These are phyloP conservation scores for Pichia sp. DNA, from an alignment of 1,139 yeast species.

Conservation along the genomic window DNA sequence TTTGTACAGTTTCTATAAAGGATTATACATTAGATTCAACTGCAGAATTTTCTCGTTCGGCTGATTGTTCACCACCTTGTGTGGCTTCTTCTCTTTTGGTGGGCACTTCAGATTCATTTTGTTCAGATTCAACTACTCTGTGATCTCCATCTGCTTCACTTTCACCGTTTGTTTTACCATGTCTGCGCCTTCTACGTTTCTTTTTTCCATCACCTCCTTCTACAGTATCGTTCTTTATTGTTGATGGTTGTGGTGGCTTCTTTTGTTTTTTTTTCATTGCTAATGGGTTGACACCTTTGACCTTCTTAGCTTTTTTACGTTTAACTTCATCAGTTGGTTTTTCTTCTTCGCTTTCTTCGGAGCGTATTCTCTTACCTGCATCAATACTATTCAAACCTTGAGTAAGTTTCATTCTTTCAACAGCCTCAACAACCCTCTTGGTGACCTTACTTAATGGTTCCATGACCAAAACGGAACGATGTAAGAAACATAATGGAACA, in stretches of 20 bases:
- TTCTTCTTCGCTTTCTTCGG: constrained; percentile 19
- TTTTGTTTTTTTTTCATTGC: constrained; percentile 57
- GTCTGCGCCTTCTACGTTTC: constrained; percentile 38
- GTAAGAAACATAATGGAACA: constrained; percentile 80
- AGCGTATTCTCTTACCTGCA: constrained; percentile 32
- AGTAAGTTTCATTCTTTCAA: constrained; percentile 62
- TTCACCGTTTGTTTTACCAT: constrained; percentile 20
- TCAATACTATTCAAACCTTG: constrained; percentile 60
- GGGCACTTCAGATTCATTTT: not conserved
- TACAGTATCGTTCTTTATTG: constrained; percentile 45
- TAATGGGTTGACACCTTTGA: constrained; percentile 15
- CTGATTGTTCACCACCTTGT: not conserved
- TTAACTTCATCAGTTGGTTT: constrained; percentile 26
- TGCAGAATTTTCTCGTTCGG: not conserved
- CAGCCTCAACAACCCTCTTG: constrained; percentile 42
- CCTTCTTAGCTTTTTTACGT: constrained; percentile 60
- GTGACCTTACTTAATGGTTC: constrained; percentile 84
- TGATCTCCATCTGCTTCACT: not conserved
- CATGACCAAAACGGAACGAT: constrained; percentile 90
- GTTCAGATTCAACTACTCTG: no score
- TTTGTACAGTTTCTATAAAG: not conserved
- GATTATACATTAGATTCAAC: not conserved
- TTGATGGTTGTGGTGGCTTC: constrained; percentile 75
- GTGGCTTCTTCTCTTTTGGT: not conserved
- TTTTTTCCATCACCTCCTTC: constrained; percentile 34